Conservation (phyloP, 208 protist species). For the Angomonas desouzai region DNA sequence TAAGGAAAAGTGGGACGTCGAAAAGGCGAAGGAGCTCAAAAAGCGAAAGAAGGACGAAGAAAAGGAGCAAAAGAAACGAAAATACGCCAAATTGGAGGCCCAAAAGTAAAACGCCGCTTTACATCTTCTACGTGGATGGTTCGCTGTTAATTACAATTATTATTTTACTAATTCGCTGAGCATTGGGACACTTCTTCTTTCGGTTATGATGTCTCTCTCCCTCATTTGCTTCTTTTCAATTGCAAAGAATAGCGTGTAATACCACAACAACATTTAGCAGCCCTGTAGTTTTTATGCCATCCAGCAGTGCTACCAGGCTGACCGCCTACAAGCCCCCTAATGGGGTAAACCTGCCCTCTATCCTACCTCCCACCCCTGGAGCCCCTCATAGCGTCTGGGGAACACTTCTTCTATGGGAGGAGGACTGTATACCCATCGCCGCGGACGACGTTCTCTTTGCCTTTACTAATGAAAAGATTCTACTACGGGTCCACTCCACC, state of each 20-base stretch:
- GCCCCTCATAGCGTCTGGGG: conserved; percentile 39
- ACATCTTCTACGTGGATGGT: not conserved
- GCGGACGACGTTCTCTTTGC: conserved; percentile 36
- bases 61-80: conserved; percentile 21
- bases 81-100: conserved; percentile 2
- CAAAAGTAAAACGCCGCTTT: not conserved
- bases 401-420: conserved; percentile 35
- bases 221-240: no score
- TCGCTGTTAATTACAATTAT: no score
- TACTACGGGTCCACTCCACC: conserved; percentile 40
- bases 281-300: no score
- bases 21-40: conserved; percentile 33
- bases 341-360: not conserved
- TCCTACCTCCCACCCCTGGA: not conserved
- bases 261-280: no score
- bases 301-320: not conserved
- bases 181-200: no score
- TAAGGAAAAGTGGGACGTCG: conserved; percentile 39
- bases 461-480: conserved; percentile 29
- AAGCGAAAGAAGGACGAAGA: conserved; percentile 18
- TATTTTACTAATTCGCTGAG: no score
- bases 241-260: no score
- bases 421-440: conserved; percentile 35
- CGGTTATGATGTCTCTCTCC: no score
- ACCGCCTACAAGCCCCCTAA: not conserved